These are phyloP conservation scores for Apiospora koreana DNA, from an alignment of 2,329 filamentous ascomycete genomes.

Conservation along the genomic window DNA sequence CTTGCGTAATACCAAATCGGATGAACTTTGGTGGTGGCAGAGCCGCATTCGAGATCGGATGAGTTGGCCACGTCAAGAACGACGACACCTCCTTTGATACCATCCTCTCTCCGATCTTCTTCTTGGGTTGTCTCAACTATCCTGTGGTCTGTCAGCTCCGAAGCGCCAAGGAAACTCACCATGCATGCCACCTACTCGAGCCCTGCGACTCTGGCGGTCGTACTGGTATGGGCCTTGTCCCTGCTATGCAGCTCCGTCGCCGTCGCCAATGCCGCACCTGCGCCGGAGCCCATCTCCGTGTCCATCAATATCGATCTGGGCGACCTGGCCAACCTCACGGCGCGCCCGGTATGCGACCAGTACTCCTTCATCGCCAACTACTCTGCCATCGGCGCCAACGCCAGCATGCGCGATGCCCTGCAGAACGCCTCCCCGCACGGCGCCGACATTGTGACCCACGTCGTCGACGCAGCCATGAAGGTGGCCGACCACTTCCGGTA, in stretches of 20 bases:
- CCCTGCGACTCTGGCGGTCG: background rate
- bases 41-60: background rate
- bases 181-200: background rate
- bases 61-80: background rate
- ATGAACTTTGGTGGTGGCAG: background rate
- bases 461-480: background rate
- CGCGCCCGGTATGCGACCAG: background rate
- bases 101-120: background rate
- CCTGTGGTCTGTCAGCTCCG: background rate
- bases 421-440: background rate
- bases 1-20: background rate
- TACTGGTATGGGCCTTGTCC: background rate
- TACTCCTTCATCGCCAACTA: constrained; percentile 11
- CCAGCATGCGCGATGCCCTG: background rate
- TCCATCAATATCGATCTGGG: background rate
- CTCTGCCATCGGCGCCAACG: constrained; percentile 8
- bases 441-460: background rate
- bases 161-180: background rate
- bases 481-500: background rate
- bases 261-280: background rate
- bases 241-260: background rate
- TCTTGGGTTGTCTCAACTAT: background rate
- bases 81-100: background rate
- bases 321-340: background rate
- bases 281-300: background rate